Percentiles rank a stretch among this genome's conserved stretches.
phyloP scores from a whole-genome alignment of 441 rosid species.

The Gossypium trilobum region DNA sequence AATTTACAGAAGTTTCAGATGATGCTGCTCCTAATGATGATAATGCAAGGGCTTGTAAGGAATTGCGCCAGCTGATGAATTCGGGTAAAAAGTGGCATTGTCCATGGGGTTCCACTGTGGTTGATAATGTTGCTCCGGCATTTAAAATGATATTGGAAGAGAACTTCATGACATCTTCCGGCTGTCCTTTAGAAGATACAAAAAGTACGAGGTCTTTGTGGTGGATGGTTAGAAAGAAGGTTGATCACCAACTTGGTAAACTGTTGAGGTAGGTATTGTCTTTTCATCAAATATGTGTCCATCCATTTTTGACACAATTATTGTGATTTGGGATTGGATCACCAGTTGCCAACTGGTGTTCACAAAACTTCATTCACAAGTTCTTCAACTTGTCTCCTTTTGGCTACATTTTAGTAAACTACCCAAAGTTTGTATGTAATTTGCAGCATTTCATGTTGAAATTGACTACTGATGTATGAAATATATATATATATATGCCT shows the following conservation, averaged over 20 bases:
- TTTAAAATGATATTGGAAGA: constrained; percentile 72
- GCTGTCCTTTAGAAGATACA: constrained; percentile 48
- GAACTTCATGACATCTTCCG: constrained; percentile 51
- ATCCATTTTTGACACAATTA: neutral
- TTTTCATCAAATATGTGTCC: neutral
- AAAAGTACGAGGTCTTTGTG: constrained; percentile 43
- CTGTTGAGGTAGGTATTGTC: constrained; percentile 49
- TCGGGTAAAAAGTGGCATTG: constrained; percentile 59
- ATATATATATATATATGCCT: neutral
- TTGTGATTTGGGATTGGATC: neutral
- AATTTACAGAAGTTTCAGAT: constrained; percentile 27
- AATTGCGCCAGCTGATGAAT: constrained; percentile 26
- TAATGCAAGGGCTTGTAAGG: constrained; percentile 27
- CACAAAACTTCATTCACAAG: neutral
- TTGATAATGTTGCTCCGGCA: constrained; percentile 74
- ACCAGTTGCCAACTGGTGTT: neutral
- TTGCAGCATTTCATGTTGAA: neutral
- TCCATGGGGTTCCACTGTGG: constrained; percentile 66
- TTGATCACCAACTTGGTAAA: constrained; percentile 61
- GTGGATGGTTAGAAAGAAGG: constrained; percentile 77
- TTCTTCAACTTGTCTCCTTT: neutral
- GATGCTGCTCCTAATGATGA: constrained; percentile 21
- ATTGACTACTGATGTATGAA: neutral
- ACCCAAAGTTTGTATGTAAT: neutral
- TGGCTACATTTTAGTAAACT: neutral